Base-by-base conservation (phyloP, 1,284 basidiomycete genomes). In the Rhizoctonia solani region DNA sequence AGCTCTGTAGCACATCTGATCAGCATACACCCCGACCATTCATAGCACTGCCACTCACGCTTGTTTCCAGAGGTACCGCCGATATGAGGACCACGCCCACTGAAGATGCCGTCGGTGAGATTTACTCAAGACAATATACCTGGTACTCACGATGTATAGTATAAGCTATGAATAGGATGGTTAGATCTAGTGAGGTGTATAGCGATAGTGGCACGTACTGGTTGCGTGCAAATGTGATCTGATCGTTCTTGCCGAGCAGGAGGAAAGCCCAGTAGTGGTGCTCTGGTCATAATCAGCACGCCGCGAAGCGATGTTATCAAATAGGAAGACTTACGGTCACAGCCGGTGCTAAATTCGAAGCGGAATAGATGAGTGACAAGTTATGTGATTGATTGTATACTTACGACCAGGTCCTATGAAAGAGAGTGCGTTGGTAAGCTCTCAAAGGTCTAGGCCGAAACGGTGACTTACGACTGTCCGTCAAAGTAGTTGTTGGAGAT, bases 401-500 rank as follows among this genome's bases (percentile, higher is more conserved):
- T 54, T 27, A 54, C 37, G 44, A 46, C 13, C 21, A 46, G n/a
- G 44, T 46, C 9, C 37, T 39, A 16, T 39, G 16, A 39, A 39
- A 39, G 9, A 39, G 16, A 16, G 16, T 39, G 8, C 9, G 37
- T 39, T 39, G 16, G 37, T 8, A 39, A 8, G 37, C 37, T 8
- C 37, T 16, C 16, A 16, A 39, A 39, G 16, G n/a, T n/a, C n/a
- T n/a, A n/a, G n/a, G n/a, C n/a, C n/a, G 16, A 39, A 16, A 8
- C 16, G 8, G 37, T 16, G 16, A 39, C 37, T 39, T 39, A 39
- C 37, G 37, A 8, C 37, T 55, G n/a, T 37, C 54, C 54, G 30
- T 55, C 39, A 32, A 55, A 55, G 30, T 37, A 34, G 54, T 55
- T 55, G 54, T 55, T 55, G 19, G 54, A 55, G 30, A 55, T 55